Conservation (phyloP, 208 protist genomes). For the Herpetomonas tarakana region DNA sequence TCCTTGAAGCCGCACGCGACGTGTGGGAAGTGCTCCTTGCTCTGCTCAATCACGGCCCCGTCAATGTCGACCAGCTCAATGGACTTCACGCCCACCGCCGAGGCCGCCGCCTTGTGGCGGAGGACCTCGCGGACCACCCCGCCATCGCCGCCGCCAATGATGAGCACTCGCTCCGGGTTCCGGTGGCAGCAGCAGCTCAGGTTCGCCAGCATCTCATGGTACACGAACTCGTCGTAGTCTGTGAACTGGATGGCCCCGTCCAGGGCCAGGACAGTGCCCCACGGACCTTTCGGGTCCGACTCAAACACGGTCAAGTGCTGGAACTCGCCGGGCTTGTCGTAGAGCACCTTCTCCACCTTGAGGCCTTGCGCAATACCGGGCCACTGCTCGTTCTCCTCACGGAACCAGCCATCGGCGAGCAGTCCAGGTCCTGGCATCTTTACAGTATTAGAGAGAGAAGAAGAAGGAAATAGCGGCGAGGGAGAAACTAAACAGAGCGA, state of each 20-base stretch:
- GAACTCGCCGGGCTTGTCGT: slow-evolving; percentile 74
- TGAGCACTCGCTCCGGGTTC: slow-evolving; percentile 92
- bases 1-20: slow-evolving; percentile 71
- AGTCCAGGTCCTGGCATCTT: slow-evolving; percentile 62
- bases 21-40: slow-evolving; percentile 83
- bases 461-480: slow-evolving; percentile 1
- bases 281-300: slow-evolving; percentile 80
- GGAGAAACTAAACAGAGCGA: not conserved
- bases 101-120: slow-evolving; percentile 70
- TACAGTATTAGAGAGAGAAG: not conserved
- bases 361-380: slow-evolving; percentile 85
- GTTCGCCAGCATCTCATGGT: slow-evolving; percentile 99
- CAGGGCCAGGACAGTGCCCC: slow-evolving; percentile 95
- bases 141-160: slow-evolving; percentile 98
- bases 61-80: slow-evolving; percentile 98
- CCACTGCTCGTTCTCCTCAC: slow-evolving; percentile 86
- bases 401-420: slow-evolving; percentile 87
- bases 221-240: slow-evolving; percentile 97
- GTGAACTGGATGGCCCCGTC: slow-evolving; percentile 97
- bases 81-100: slow-evolving; percentile 66
- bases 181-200: slow-evolving; percentile 89
- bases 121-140: slow-evolving; percentile 96
- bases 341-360: slow-evolving; percentile 87
- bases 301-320: slow-evolving; percentile 91
- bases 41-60: slow-evolving; percentile 80